Percentiles rank a stretch among this genome's conserved stretches.
These are phyloP conservation scores for Hypoxylon perforatum DNA, from an alignment of 495 filamentous ascomycete species.

Conservation along the genomic window DNA sequence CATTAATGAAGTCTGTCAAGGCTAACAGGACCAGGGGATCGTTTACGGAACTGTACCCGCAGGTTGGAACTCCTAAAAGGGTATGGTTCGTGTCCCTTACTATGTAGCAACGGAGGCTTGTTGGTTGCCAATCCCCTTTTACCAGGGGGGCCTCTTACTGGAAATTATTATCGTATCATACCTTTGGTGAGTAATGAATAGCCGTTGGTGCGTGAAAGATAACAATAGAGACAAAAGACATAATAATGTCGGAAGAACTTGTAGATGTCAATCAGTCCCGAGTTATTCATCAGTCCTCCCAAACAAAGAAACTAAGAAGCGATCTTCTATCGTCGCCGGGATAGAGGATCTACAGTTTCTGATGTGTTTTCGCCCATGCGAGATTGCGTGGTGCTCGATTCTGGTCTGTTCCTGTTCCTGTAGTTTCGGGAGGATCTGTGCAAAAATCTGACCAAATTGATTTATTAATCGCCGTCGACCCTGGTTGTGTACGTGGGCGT, in stretches of 20 bases:
- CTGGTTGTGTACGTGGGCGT: too few relatives aligned
- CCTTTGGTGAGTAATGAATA: slow-evolving; percentile 4
- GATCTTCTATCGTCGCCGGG: background rate
- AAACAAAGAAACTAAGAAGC: background rate
- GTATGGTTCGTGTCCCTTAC: slow-evolving; percentile 35
- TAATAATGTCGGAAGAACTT: too few relatives aligned
- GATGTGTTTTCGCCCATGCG: background rate
- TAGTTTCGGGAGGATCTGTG: slow-evolving; percentile 3
- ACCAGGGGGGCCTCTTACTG: slow-evolving; percentile 5
- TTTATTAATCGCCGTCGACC: background rate
- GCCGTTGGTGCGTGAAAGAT: background rate
- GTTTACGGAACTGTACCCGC: slow-evolving; percentile 25
- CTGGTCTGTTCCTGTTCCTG: background rate
- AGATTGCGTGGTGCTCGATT: background rate
- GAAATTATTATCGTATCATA: too few relatives aligned
- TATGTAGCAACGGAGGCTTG: slow-evolving; percentile 33
- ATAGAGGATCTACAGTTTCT: background rate
- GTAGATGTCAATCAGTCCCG: background rate
- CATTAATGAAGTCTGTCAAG: slow-evolving; percentile 20
- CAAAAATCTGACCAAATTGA: background rate
- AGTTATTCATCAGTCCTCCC: background rate
- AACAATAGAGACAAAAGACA: too few relatives aligned
- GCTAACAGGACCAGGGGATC: slow-evolving; percentile 23
- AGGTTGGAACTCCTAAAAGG: slow-evolving; percentile 11
- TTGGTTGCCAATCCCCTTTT: slow-evolving; percentile 22